Evolutionary conservation across 176 grass and related monocot species (phyloP).

Genomic region (Neostapfia colusana): DNA sequence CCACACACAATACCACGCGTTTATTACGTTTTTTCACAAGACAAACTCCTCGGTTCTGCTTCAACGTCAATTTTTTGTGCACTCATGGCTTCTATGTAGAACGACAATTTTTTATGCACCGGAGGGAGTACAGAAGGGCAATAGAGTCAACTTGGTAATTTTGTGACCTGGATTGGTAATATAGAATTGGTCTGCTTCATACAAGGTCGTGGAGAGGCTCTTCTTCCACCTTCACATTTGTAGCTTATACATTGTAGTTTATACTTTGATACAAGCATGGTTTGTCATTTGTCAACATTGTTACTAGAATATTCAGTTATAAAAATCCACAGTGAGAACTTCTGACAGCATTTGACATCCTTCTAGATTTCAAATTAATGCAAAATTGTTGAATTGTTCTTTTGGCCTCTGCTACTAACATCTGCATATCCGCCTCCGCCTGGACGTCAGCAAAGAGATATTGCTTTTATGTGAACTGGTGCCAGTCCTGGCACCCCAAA

Average conservation of each 20-base stretch:
- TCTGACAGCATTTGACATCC: neutral
- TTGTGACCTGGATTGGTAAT: neutral
- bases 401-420: too few species aligned
- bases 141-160: neutral
- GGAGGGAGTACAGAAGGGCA: neutral
- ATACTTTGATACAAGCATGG: slow-evolving; percentile 3
- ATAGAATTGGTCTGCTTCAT: neutral
- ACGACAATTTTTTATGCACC: too few species aligned
- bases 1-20: too few species aligned
- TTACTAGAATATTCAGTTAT: neutral
- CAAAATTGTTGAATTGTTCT: too few species aligned
- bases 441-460: too few species aligned
- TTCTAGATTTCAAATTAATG: neutral
- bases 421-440: too few species aligned
- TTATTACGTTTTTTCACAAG: too few species aligned
- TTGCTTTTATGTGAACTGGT: too few species aligned
- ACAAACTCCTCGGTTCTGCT: too few species aligned
- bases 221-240: neutral
- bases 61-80: too few species aligned
- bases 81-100: too few species aligned
- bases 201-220: neutral
- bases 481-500: too few species aligned
- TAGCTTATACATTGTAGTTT: slow-evolving; percentile 17
- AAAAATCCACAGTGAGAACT: neutral
- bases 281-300: slow-evolving; percentile 26